These are phyloP conservation scores for Pisolithus albus DNA, from an alignment of 768 basidiomycete genomes.

Conservation along the genomic window DNA sequence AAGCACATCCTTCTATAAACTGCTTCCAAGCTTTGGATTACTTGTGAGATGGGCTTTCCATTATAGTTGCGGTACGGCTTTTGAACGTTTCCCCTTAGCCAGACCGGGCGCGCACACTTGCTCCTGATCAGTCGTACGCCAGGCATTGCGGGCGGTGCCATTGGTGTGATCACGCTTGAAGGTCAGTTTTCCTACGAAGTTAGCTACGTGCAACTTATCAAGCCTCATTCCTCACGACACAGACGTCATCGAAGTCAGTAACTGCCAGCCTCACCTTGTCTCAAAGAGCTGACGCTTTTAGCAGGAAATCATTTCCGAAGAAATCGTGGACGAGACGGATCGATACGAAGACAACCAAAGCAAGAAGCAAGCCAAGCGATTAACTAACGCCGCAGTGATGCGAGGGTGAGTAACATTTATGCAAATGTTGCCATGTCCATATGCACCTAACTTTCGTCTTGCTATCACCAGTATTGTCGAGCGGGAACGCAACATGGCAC, in stretches of 20 bases:
- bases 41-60: constrained; percentile 44
- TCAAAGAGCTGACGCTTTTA: constrained; percentile 8
- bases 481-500: constrained; percentile 35
- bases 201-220: not conserved
- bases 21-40: constrained; percentile 95
- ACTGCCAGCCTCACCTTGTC: not conserved
- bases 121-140: constrained; percentile 81
- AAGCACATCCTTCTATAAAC: constrained; percentile 82
- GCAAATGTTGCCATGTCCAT: not conserved
- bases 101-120: constrained; percentile 92
- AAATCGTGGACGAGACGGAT: constrained; percentile 95
- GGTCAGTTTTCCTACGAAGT: constrained; percentile 33
- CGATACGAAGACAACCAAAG: constrained; percentile 81
- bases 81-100: constrained; percentile 38
- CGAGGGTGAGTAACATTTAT: constrained; percentile 43
- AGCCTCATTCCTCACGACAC: not conserved
- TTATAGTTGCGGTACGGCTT: not conserved
- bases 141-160: constrained; percentile 72
- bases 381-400: constrained; percentile 73
- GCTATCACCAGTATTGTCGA: constrained; percentile 44
- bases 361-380: constrained; percentile 64
- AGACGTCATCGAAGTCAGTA: constrained; percentile 69
- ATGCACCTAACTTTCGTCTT: not conserved
- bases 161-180: constrained; percentile 89
- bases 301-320: constrained; percentile 91